phyloP scores from a whole-genome alignment of 257 asterid species.

The Leptodermis oblonga region DNA sequence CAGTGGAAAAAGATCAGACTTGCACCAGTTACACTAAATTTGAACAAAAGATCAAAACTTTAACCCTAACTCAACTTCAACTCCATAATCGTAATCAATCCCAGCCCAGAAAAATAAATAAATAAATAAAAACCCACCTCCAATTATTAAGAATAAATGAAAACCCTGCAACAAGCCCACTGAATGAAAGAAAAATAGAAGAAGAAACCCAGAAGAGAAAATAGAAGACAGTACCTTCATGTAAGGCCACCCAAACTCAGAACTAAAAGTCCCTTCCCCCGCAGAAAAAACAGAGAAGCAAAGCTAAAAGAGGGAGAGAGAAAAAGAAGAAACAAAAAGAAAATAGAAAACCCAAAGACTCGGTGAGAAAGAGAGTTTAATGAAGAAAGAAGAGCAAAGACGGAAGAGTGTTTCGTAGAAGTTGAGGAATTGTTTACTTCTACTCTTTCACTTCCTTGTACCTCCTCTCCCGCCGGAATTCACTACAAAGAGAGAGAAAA shows the following conservation, averaged over 20 bases:
- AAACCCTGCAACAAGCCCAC: slow-evolving; percentile 26
- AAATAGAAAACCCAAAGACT: too few species aligned
- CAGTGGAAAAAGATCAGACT: background rate
- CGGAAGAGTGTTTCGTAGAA: slow-evolving; percentile 58
- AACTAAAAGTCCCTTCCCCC: slow-evolving; percentile 12
- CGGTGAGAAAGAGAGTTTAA: slow-evolving; percentile 22
- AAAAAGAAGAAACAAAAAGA: background rate
- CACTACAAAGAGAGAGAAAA: slow-evolving; percentile 1
- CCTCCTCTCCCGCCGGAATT: slow-evolving; percentile 68
- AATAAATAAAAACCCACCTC: slow-evolving; percentile 5
- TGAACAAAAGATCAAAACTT: slow-evolving; percentile 17
- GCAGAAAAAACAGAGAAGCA: slow-evolving; percentile 1
- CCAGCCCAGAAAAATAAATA: background rate
- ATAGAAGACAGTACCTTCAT: slow-evolving; percentile 35
- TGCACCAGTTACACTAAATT: background rate
- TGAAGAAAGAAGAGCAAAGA: slow-evolving; percentile 10
- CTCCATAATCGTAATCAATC: slow-evolving; percentile 4
- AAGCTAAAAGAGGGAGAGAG: background rate
- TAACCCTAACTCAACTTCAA: background rate
- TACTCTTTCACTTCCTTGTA: slow-evolving; percentile 69
- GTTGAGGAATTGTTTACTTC: slow-evolving; percentile 77
- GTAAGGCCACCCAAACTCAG: background rate
- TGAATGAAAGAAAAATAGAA: slow-evolving; percentile 23
- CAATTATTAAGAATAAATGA: background rate
- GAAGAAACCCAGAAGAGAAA: slow-evolving; percentile 13